Conservation (phyloP, 192 early-diverging fungal genomes). For the Coemansia furcata region DNA sequence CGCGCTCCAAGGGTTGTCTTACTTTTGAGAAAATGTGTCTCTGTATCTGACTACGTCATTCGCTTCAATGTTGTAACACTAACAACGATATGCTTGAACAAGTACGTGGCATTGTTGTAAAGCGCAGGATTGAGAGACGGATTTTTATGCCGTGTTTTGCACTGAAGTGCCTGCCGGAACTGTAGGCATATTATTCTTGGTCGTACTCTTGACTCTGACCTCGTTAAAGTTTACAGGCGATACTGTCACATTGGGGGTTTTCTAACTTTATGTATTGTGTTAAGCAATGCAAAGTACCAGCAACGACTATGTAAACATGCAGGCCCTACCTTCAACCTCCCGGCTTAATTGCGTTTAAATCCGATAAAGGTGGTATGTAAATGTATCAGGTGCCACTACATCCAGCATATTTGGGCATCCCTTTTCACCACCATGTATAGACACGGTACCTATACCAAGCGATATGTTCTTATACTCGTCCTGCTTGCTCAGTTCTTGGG, state of each 20-base stretch:
- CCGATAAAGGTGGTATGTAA: not conserved
- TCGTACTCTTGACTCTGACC: too few species aligned
- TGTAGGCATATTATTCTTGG: too few species aligned
- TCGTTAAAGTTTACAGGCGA: too few species aligned
- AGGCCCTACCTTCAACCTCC: too few species aligned
- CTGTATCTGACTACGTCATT: not conserved
- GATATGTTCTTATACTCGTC: not conserved
- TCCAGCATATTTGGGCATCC: not conserved
- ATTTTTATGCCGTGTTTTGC: too few species aligned
- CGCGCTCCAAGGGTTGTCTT: not conserved
- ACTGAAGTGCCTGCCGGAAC: too few species aligned
- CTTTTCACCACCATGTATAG: not conserved
- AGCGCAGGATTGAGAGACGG: too few species aligned
- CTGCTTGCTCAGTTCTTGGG: not conserved
- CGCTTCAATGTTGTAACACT: not conserved
- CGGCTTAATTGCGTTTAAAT: not conserved
- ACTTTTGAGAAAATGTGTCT: not conserved
- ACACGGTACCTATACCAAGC: not conserved
- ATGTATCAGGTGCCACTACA: not conserved
- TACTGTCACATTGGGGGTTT: too few species aligned
- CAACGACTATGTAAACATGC: too few species aligned
- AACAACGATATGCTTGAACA: not conserved
- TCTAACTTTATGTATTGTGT: too few species aligned
- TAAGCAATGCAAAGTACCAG: too few species aligned
- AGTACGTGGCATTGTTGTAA: too few species aligned